These are phyloP conservation scores for Cladosporium oxysporum DNA, from an alignment of 2,329 filamentous ascomycete species.

Conservation along the genomic window DNA sequence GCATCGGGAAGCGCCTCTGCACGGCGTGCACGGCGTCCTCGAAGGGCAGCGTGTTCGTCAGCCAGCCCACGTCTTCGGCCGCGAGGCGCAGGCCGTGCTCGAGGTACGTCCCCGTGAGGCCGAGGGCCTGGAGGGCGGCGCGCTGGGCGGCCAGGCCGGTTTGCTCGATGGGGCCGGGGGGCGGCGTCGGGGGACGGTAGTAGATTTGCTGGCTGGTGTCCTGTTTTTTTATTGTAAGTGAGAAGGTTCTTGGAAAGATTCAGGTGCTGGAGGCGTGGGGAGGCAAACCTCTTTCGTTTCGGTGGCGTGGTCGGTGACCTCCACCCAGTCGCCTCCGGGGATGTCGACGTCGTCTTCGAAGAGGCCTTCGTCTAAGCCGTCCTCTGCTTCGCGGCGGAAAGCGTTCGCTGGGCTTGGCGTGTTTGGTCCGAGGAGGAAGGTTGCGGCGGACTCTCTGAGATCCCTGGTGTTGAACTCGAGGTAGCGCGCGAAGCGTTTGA, in stretches of 20 bases:
- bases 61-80: slow-evolving; percentile 10
- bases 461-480: slow-evolving; percentile 2
- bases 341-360: not conserved
- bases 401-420: not conserved
- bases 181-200: not conserved
- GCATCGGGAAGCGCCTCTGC: not conserved
- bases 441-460: not conserved
- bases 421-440: not conserved
- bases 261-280: not conserved
- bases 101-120: slow-evolving; percentile 3
- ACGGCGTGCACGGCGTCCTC: not conserved
- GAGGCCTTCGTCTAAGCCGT: not conserved
- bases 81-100: not conserved
- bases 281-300: not conserved
- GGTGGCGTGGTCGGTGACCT: not conserved
- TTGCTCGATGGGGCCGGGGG: slow-evolving; percentile 7
- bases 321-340: not conserved
- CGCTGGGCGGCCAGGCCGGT: not conserved
- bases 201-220: not conserved
- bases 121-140: slow-evolving; percentile 4
- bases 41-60: not conserved
- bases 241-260: not conserved
- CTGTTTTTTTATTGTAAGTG: not conserved
- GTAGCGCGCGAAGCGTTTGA: slow-evolving; percentile 5
- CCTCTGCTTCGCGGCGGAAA: not conserved